phyloP scores from a whole-genome alignment of 805 yeast species.

The Naumovozyma dairenensis region DNA sequence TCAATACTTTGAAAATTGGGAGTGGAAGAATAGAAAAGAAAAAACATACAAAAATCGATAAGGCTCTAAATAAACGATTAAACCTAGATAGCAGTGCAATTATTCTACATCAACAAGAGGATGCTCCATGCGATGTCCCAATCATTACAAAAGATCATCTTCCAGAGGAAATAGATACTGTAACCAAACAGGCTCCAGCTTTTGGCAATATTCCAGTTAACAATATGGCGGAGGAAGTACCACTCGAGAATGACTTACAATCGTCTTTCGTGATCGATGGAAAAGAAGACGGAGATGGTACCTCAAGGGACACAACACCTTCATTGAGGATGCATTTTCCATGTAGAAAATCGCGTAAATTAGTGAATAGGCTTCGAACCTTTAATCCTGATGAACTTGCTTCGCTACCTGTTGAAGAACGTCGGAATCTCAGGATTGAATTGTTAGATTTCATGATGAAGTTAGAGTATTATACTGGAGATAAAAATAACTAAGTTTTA shows the following conservation, averaged over 20 bases:
- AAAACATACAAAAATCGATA: no score
- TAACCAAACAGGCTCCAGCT: no score
- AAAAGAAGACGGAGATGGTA: not conserved
- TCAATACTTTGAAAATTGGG: slow-evolving; percentile 13
- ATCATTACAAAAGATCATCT: no score
- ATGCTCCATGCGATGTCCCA: no score
- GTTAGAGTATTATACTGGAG: slow-evolving; percentile 11
- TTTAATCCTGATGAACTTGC: slow-evolving; percentile 11
- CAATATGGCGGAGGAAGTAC: not conserved
- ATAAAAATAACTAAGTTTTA: no score
- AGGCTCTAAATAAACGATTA: no score
- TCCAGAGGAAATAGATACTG: no score
- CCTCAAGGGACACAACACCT: slow-evolving; percentile 7
- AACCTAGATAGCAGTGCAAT: no score
- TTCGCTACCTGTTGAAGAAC: slow-evolving; percentile 13
- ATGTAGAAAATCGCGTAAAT: slow-evolving; percentile 12
- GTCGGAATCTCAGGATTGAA: slow-evolving; percentile 17
- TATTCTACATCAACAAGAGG: no score
- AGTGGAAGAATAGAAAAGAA: no score
- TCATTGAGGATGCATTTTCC: slow-evolving; percentile 14
- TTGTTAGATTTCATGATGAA: slow-evolving; percentile 19
- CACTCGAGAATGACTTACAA: not conserved
- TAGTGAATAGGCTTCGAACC: slow-evolving; percentile 13
- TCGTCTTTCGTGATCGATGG: not conserved
- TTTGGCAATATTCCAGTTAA: no score